A percentile compares a stretch with the other conserved stretches of the same genome.
Conservation (phyloP, 129 eudicot genomes). For the Centella asiatica region DNA sequence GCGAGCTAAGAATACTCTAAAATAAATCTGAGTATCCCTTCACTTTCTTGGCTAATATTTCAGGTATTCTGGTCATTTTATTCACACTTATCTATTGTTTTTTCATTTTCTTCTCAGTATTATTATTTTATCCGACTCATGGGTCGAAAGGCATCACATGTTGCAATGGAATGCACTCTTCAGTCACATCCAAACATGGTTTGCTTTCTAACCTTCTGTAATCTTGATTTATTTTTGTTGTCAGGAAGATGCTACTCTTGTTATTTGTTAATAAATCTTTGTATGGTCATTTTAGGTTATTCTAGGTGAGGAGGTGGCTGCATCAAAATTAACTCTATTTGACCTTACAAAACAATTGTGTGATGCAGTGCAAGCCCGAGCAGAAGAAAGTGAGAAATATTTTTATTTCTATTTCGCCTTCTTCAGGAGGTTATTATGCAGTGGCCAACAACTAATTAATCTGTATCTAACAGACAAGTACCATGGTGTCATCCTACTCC, state of each 20-base stretch:
- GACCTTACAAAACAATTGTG: constrained; percentile 91
- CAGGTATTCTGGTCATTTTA: neutral
- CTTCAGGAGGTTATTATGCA: neutral
- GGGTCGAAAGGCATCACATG: constrained; percentile 97
- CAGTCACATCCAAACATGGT: constrained; percentile 99
- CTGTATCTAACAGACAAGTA: constrained; percentile 46
- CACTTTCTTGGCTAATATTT: neutral
- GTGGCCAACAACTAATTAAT: constrained; percentile 2
- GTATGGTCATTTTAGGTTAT: constrained; percentile 53
- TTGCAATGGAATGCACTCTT: constrained; percentile 91
- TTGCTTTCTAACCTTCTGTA: constrained; percentile 9
- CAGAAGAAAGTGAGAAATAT: constrained; percentile 49
- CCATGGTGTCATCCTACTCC: constrained; percentile 89
- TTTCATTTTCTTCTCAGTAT: constrained; percentile 35
- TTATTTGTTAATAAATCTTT: neutral
- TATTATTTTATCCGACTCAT: constrained; percentile 88
- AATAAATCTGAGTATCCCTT: neutral
- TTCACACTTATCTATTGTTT: constrained; percentile 3
- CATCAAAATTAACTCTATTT: constrained; percentile 83
- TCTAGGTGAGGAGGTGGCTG: constrained; percentile 93
- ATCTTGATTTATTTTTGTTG: neutral
- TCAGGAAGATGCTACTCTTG: neutral
- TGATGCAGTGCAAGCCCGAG: constrained; percentile 96
- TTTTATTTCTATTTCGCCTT: constrained; percentile 5
- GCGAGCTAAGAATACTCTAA: neutral